Conservation (phyloP, 1,139 yeast species). For the Scheffersomyces segobiensis region DNA sequence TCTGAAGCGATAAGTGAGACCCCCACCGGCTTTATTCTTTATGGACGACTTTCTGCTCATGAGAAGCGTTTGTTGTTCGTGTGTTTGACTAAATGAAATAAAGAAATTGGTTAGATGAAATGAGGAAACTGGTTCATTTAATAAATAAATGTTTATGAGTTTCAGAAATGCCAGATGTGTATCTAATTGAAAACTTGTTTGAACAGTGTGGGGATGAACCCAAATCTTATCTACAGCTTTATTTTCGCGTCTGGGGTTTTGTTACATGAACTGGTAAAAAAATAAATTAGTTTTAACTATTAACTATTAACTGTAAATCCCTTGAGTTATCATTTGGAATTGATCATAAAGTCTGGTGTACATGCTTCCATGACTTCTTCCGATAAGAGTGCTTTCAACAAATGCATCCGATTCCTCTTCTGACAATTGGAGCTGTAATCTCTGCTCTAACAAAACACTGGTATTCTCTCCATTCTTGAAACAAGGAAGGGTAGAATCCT, state of each 20-base stretch:
- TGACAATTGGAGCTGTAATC: constrained; percentile 73
- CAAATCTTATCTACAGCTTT: constrained; percentile 2
- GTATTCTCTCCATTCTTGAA: constrained; percentile 87
- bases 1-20: not conserved
- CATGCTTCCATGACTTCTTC: constrained; percentile 81
- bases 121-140: too few species aligned
- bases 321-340: constrained; percentile 90
- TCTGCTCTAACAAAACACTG: constrained; percentile 70
- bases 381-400: constrained; percentile 73
- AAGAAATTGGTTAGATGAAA: not conserved
- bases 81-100: too few species aligned
- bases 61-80: not conserved
- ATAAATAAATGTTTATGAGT: too few species aligned
- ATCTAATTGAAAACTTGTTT: not conserved
- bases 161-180: not conserved
- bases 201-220: not conserved
- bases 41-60: not conserved
- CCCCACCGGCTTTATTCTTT: not conserved
- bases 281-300: not conserved
- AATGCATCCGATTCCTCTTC: constrained; percentile 75
- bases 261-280: not conserved
- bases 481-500: constrained; percentile 86
- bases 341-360: constrained; percentile 93
- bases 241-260: not conserved
- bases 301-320: constrained; percentile 64